Percentiles rank a stretch among this genome's conserved stretches.
phyloP scores from a whole-genome alignment of 2,329 filamentous ascomycete genomes.

The Pseudofabraea citricarpa region DNA sequence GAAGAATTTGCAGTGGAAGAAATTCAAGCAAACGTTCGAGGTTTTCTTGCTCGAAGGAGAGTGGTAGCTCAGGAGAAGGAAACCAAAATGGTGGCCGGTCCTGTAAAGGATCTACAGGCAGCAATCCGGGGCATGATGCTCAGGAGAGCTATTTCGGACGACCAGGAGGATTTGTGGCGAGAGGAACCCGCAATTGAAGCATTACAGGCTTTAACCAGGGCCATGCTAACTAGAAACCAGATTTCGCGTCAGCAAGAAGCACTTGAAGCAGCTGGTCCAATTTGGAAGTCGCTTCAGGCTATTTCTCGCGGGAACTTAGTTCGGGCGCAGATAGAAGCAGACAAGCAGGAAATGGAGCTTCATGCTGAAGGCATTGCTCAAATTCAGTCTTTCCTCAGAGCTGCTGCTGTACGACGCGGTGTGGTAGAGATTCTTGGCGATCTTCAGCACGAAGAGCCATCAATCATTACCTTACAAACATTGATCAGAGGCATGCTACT shows the following conservation, averaged over 20 bases:
- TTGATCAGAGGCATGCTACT: slow-evolving; percentile 57
- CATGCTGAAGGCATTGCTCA: slow-evolving; percentile 30
- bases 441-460: slow-evolving; percentile 40
- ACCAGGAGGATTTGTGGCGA: slow-evolving; percentile 46
- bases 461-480: slow-evolving; percentile 51
- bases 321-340: slow-evolving; percentile 38
- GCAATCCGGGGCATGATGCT: slow-evolving; percentile 62
- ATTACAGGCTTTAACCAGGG: slow-evolving; percentile 64
- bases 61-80: slow-evolving; percentile 51
- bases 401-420: slow-evolving; percentile 47
- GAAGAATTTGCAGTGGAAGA: slow-evolving; percentile 60
- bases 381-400: slow-evolving; percentile 38
- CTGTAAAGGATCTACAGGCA: slow-evolving; percentile 58
- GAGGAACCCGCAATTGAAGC: slow-evolving; percentile 45
- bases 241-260: slow-evolving; percentile 45
- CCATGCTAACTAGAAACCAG: slow-evolving; percentile 52
- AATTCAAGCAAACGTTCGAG: slow-evolving; percentile 62
- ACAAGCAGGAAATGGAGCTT: slow-evolving; percentile 49
- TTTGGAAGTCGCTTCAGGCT: slow-evolving; percentile 44
- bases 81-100: slow-evolving; percentile 44
- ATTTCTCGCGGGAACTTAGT: slow-evolving; percentile 38
- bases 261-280: slow-evolving; percentile 43
- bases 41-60: slow-evolving; percentile 58
- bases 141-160: slow-evolving; percentile 48
- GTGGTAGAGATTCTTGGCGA: slow-evolving; percentile 43